Conservation (phyloP, 2,329 filamentous ascomycete species). For the Bipolaris oryzae region DNA sequence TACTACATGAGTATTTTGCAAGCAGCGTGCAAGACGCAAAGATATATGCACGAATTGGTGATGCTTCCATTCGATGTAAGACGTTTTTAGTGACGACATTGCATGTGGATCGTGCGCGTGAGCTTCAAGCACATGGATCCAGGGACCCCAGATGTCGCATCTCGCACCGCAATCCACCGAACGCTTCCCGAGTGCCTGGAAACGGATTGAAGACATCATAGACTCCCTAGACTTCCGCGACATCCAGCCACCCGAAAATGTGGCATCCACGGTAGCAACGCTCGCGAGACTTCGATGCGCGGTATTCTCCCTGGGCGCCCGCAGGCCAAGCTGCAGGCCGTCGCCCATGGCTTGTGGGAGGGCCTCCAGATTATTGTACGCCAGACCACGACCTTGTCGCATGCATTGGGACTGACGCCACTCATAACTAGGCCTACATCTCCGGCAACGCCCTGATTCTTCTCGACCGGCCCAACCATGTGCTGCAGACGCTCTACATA, state of each 20-base stretch:
- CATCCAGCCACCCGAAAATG: background rate
- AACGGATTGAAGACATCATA: conserved; percentile 1
- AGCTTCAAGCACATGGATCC: conserved; percentile 19
- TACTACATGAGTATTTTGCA: background rate
- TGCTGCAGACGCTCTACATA: conserved; percentile 91
- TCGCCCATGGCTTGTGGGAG: conserved; percentile 76
- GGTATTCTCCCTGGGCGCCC: conserved; percentile 80
- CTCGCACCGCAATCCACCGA: conserved; percentile 7
- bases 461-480: conserved; percentile 72
- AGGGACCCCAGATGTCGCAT: conserved; percentile 17
- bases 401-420: conserved; percentile 14
- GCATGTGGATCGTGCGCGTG: conserved; percentile 44
- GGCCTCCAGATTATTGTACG: conserved; percentile 74
- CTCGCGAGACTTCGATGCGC: conserved; percentile 62
- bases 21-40: background rate
- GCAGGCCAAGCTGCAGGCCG: conserved; percentile 76
- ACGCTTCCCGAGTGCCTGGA: background rate
- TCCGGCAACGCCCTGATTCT: conserved; percentile 88
- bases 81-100: conserved; percentile 24
- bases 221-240: background rate
- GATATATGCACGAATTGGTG: background rate
- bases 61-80: background rate
- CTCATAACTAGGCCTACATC: conserved; percentile 72
- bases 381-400: conserved; percentile 8
- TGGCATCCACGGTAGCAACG: conserved; percentile 28